Percentiles rank a stretch among this genome's conserved stretches.
Evolutionary conservation across 2,329 filamentous ascomycete species (phyloP).

Genomic region (Myriosclerotinia scirpicola): DNA sequence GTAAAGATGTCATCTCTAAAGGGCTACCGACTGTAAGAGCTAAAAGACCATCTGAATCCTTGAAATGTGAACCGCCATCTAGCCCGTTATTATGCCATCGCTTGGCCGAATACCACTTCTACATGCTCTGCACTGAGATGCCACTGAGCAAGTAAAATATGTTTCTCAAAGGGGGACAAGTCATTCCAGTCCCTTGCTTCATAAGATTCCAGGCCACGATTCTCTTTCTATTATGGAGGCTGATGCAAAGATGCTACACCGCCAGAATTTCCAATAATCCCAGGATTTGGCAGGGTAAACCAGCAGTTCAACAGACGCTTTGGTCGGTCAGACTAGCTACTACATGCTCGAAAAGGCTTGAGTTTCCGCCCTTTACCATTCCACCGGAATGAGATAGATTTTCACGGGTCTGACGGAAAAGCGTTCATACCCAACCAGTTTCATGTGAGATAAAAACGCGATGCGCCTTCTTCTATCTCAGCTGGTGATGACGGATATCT

Average conservation of each 20-base stretch:
- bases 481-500: conserved; percentile 15
- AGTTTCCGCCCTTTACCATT: conserved; percentile 13
- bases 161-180: neutral
- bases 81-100: neutral
- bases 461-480: conserved; percentile 1
- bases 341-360: conserved; percentile 6
- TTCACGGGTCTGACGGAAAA: conserved; percentile 1
- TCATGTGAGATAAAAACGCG: conserved; percentile 11
- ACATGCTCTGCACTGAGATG: conserved; percentile 1
- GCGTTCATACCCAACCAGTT: conserved; percentile 12
- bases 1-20: neutral
- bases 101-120: conserved; percentile 1
- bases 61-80: neutral
- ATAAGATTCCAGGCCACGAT: conserved; percentile 18
- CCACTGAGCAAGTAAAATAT: neutral
- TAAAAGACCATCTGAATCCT: conserved; percentile 1
- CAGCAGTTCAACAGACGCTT: conserved; percentile 1
- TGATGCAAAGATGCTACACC: conserved; percentile 15
- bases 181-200: conserved; percentile 9
- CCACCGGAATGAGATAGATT: conserved; percentile 5
- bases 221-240: conserved; percentile 5
- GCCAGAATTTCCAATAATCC: conserved; percentile 4
- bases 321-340: conserved; percentile 3
- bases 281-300: neutral
- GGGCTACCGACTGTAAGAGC: neutral